A percentile compares a stretch with the other conserved stretches of the same genome.
phyloP scores from a whole-genome alignment of 2,329 filamentous ascomycete species.

The Penicillium thymicola region DNA sequence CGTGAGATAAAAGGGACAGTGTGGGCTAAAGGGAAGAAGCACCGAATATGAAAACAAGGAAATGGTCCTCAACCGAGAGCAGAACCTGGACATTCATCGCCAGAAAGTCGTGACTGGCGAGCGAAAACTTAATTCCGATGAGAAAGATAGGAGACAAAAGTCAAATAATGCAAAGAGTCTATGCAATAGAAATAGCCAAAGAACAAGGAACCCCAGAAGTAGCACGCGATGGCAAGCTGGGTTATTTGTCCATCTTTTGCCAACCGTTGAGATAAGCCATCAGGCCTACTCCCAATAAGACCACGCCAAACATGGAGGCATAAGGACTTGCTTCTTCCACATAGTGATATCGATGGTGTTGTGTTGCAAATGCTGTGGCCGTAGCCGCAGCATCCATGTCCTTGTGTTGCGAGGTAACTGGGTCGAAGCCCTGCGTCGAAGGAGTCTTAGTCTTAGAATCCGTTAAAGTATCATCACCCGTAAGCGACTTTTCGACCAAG shows the following conservation, averaged over 20 bases:
- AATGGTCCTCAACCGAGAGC: constrained; percentile 8
- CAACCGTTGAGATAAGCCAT: constrained; percentile 87
- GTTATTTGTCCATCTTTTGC: constrained; percentile 57
- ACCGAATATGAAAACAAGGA: constrained; percentile 16
- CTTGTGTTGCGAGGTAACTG: constrained; percentile 48
- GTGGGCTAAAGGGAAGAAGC: constrained; percentile 17
- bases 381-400: constrained; percentile 42
- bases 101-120: constrained; percentile 26
- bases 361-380: constrained; percentile 43
- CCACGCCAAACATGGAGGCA: constrained; percentile 77
- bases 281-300: constrained; percentile 74
- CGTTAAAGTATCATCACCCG: constrained; percentile 6
- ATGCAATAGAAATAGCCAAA: constrained; percentile 19
- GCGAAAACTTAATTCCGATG: constrained; percentile 17
- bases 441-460: constrained; percentile 13
- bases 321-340: constrained; percentile 65
- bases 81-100: constrained; percentile 18
- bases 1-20: constrained; percentile 19
- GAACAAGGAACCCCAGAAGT: constrained; percentile 19
- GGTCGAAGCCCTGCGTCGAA: constrained; percentile 39
- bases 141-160: constrained; percentile 18
- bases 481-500: neutral
- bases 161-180: constrained; percentile 19
- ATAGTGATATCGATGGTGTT: constrained; percentile 33
- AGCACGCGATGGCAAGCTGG: constrained; percentile 9